Percentiles rank a stretch among this genome's conserved stretches.
Conservation (phyloP, 768 basidiomycete species). For the Floccularia luteovirens region DNA sequence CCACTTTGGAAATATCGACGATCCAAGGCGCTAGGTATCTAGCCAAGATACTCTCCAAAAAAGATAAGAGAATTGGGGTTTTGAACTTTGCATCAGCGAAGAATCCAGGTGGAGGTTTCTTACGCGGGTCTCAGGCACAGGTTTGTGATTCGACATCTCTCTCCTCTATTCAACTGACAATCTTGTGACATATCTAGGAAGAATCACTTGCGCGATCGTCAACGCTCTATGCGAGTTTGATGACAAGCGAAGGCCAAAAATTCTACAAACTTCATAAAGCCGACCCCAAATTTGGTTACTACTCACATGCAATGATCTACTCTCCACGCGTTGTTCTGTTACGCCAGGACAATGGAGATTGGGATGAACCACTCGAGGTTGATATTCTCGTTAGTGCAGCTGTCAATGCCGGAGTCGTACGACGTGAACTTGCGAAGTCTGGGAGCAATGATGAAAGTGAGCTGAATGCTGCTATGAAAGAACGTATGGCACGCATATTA, state of each 20-base stretch:
- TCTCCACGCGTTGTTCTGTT: slow-evolving; percentile 53
- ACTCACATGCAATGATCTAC: slow-evolving; percentile 68
- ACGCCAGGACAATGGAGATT: slow-evolving; percentile 49
- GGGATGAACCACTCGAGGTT: slow-evolving; percentile 46
- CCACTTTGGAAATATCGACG: slow-evolving; percentile 40
- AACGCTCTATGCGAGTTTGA: slow-evolving; percentile 54
- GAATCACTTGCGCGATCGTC: slow-evolving; percentile 71
- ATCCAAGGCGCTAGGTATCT: slow-evolving; percentile 36
- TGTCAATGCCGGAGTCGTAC: slow-evolving; percentile 50
- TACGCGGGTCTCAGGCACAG: slow-evolving; percentile 48
- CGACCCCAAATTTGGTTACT: slow-evolving; percentile 45
- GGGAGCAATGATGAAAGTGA: slow-evolving; percentile 11
- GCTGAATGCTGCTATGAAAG: slow-evolving; percentile 43
- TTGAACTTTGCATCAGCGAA: slow-evolving; percentile 70
- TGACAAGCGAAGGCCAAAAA: slow-evolving; percentile 37
- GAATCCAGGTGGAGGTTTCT: slow-evolving; percentile 64
- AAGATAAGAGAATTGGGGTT: slow-evolving; percentile 38
- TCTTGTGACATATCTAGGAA: slow-evolving; percentile 33
- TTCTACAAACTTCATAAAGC: slow-evolving; percentile 53
- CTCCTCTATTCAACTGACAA: neutral
- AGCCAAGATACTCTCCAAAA: slow-evolving; percentile 3
- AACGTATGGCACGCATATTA: slow-evolving; percentile 63
- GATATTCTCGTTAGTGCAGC: slow-evolving; percentile 63
- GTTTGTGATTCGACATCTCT: slow-evolving; percentile 7
- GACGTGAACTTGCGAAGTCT: slow-evolving; percentile 11